Percentiles rank a stretch among this genome's conserved stretches.
Evolutionary conservation across 352 stramenopile species (phyloP).

Genomic region (Elongisporangium anandrum): DNA sequence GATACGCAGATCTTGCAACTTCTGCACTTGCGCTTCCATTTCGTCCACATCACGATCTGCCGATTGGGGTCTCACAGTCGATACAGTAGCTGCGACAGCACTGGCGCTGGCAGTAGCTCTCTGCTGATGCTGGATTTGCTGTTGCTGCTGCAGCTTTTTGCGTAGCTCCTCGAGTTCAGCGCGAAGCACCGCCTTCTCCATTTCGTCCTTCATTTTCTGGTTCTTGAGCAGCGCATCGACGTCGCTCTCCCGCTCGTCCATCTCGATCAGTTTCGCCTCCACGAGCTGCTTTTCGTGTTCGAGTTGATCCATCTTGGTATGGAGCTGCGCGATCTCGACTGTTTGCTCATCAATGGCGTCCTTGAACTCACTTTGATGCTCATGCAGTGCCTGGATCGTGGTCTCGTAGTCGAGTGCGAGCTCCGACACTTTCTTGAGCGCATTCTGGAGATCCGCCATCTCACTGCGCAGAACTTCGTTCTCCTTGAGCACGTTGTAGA

Average conservation of each 20-base stretch:
- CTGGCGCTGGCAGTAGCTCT: conserved; percentile 5
- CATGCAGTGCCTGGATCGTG: conserved; percentile 36
- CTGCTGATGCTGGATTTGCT: conserved; percentile 28
- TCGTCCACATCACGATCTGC: conserved; percentile 21
- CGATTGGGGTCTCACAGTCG: neutral
- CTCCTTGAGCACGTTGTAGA: conserved; percentile 61
- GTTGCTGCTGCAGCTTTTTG: conserved; percentile 26
- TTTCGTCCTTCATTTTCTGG: conserved; percentile 41
- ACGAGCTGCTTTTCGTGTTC: conserved; percentile 49
- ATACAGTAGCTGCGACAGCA: neutral
- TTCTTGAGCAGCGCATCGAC: conserved; percentile 47
- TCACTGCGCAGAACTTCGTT: conserved; percentile 60
- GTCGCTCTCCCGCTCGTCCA: conserved; percentile 61
- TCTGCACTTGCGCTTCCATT: conserved; percentile 50
- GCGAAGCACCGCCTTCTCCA: conserved; percentile 44
- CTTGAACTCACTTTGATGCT: conserved; percentile 46
- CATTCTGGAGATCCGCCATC: conserved; percentile 24
- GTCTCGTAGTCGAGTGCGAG: conserved; percentile 40
- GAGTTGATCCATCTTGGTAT: conserved; percentile 42
- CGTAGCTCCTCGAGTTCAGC: conserved; percentile 38
- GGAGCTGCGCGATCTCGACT: conserved; percentile 57
- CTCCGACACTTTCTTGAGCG: conserved; percentile 27
- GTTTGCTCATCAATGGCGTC: conserved; percentile 62
- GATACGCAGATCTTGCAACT: conserved; percentile 65
- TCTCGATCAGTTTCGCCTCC: conserved; percentile 68